Base-by-base conservation (phyloP, 495 filamentous ascomycete genomes). In the Aspergillus wentii region DNA sequence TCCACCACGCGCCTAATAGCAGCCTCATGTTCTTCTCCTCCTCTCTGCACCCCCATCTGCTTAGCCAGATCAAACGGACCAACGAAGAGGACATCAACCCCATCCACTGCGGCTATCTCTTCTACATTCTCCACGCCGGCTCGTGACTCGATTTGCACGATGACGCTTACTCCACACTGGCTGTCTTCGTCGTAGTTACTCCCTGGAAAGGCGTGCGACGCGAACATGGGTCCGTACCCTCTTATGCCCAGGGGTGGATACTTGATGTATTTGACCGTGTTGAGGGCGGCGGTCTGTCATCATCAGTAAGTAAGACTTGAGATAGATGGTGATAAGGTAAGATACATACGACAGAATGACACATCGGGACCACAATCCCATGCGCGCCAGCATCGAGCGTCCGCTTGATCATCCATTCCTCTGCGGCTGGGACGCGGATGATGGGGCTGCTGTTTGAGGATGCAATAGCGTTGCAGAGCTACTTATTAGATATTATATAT, bases 381-480 rank as follows among this genome's bases (percentile, higher is more conserved):
- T 86, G 82, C 15, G 82, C 80, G 16, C 82, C 83, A 13, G 76
- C 62, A 56, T 86, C 82, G 15, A 86, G 66, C 4, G 80, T 81
- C 69, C 82, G 74, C 65, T 86, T 88, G 34, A 88, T 75, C 78
- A 88, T 83, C 74, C 71, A 84, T 8, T 75, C 68, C 56, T 82
- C 79, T 18, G 74, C 69, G 34, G 77, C 79, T 6, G 82, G 76
- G 3, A 85, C 74, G 36, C 82, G 71, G 26, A 86, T 79, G 40
- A 87, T 70, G 2, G 83, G 82, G 10, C 76, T 80, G 1, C 77
- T 78, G 7, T 77, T 78, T 40, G 78, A 74, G 17, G 79, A 70
- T 6, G 80, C 80, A 35, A 85, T 79, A 7, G 80, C 79, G 37
- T 59, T 59, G 25, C 46, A 51, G 20, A 60, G 48, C 58, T 58